Evolutionary conservation across 768 basidiomycete genomes (phyloP).

Genomic region (Russula dissimulans): DNA sequence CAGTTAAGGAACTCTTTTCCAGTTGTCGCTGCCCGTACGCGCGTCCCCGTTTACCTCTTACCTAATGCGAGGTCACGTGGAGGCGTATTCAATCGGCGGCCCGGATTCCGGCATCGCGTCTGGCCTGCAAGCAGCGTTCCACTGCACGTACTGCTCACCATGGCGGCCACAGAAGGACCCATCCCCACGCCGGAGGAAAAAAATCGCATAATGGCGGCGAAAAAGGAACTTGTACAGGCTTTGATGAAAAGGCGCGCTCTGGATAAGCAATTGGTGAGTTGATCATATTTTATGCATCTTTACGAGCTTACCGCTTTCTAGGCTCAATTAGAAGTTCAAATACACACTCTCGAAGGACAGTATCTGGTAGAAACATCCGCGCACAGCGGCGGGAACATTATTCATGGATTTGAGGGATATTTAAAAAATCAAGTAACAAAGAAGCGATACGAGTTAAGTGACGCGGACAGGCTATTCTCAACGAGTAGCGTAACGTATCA

Average conservation of each 20-base stretch:
- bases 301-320: constrained; percentile 24
- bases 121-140: not conserved
- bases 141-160: not conserved
- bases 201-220: constrained; percentile 59
- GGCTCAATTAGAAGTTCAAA: constrained; percentile 71
- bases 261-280: constrained; percentile 68
- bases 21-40: constrained; percentile 1
- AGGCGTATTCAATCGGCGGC: not conserved
- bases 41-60: constrained; percentile 14
- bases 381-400: constrained; percentile 77
- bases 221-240: constrained; percentile 66
- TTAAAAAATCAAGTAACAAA: constrained; percentile 68
- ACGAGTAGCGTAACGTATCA: constrained; percentile 69
- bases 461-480: constrained; percentile 74
- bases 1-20: not conserved
- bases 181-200: constrained; percentile 55
- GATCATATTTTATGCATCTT: not conserved
- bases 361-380: constrained; percentile 72
- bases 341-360: constrained; percentile 65
- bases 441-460: constrained; percentile 66
- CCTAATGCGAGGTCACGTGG: not conserved
- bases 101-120: constrained; percentile 8
- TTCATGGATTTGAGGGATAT: constrained; percentile 81
- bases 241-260: constrained; percentile 63
- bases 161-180: constrained; percentile 31